A percentile compares a stretch with the other conserved stretches of the same genome.
Evolutionary conservation across 495 filamentous ascomycete species (phyloP).

Genomic region (Aspergillus panamensis): DNA sequence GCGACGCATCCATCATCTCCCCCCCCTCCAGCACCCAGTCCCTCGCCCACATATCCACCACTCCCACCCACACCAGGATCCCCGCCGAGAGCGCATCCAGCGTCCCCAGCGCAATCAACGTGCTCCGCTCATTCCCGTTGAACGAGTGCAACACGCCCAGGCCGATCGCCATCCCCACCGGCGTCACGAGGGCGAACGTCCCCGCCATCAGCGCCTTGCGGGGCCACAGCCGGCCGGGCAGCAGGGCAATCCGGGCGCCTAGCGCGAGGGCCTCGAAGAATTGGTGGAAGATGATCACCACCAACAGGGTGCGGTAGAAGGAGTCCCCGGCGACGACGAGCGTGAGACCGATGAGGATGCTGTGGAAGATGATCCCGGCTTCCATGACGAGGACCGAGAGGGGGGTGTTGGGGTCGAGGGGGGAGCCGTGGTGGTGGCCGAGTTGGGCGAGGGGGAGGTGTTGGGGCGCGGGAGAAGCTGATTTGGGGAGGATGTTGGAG

Average conservation of each 20-base stretch:
- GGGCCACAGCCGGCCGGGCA: conserved; percentile 49
- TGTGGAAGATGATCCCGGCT: conserved; percentile 70
- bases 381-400: conserved; percentile 63
- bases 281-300: conserved; percentile 75
- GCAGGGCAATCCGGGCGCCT: conserved; percentile 67
- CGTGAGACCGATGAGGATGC: conserved; percentile 45
- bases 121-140: conserved; percentile 34
- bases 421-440: conserved; percentile 31
- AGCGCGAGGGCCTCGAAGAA: conserved; percentile 66
- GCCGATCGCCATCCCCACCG: conserved; percentile 46
- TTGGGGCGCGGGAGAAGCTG: conserved; percentile 9
- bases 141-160: conserved; percentile 42
- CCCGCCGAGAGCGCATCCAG: conserved; percentile 46
- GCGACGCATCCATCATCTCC: conserved; percentile 36
- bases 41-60: conserved; percentile 45
- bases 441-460: conserved; percentile 21
- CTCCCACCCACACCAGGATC: conserved; percentile 44
- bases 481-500: conserved; percentile 8
- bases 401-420: conserved; percentile 41
- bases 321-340: conserved; percentile 39
- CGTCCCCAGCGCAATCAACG: conserved; percentile 40
- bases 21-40: conserved; percentile 45
- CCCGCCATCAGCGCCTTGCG: conserved; percentile 38
- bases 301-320: conserved; percentile 64
- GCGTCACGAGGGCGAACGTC: conserved; percentile 42